These are phyloP conservation scores for Fusarium haematococcum DNA, from an alignment of 2,329 filamentous ascomycete species.

Conservation along the genomic window DNA sequence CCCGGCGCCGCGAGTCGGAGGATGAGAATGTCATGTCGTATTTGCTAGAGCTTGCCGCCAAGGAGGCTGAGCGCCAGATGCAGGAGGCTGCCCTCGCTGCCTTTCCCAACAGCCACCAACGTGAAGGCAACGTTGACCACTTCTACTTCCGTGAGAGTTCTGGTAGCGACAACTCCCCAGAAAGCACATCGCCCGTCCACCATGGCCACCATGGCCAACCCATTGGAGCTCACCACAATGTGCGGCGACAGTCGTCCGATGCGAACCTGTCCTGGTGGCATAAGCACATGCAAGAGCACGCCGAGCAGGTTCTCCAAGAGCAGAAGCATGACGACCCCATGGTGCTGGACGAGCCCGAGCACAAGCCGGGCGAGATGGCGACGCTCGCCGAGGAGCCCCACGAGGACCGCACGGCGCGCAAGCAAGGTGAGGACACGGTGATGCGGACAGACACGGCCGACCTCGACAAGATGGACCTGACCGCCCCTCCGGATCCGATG, in stretches of 20 bases:
- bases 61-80: slow-evolving; percentile 82
- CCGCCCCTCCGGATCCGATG: slow-evolving; percentile 54
- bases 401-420: slow-evolving; percentile 23
- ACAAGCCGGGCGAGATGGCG: slow-evolving; percentile 37
- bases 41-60: slow-evolving; percentile 82
- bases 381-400: slow-evolving; percentile 36
- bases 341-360: slow-evolving; percentile 43
- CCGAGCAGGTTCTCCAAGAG: slow-evolving; percentile 70
- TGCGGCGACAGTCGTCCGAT: slow-evolving; percentile 70
- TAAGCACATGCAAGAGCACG: slow-evolving; percentile 83
- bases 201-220: slow-evolving; percentile 43
- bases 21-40: slow-evolving; percentile 83
- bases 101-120: slow-evolving; percentile 78
- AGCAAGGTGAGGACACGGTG: slow-evolving; percentile 40
- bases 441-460: slow-evolving; percentile 55
- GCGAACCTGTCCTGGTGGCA: slow-evolving; percentile 79
- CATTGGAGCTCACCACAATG: slow-evolving; percentile 23
- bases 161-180: slow-evolving; percentile 63
- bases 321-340: slow-evolving; percentile 49
- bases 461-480: slow-evolving; percentile 57
- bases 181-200: slow-evolving; percentile 51
- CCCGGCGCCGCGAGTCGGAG: slow-evolving; percentile 72
- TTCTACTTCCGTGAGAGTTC: slow-evolving; percentile 76
- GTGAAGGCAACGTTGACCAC: slow-evolving; percentile 77
- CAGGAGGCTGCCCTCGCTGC: slow-evolving; percentile 81